phyloP scores from a whole-genome alignment of 148 eudicot genomes.

The Camellia sinensis region DNA sequence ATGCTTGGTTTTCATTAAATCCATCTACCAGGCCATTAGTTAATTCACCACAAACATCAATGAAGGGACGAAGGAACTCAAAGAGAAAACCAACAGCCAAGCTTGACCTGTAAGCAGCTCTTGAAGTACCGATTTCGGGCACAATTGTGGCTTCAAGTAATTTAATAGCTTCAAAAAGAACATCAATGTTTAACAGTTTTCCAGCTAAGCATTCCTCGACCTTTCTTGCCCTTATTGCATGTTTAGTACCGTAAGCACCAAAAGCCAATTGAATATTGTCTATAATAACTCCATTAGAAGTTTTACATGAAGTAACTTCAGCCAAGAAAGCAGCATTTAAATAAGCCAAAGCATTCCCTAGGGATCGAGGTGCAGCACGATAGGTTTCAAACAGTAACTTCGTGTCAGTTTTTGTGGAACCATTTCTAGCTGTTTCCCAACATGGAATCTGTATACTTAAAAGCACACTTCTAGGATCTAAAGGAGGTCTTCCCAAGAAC shows the following conservation, averaged over 20 bases:
- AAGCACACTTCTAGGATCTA: slow-evolving; percentile 55
- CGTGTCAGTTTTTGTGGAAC: slow-evolving; percentile 23
- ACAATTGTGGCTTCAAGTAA: slow-evolving; percentile 48
- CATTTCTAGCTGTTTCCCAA: slow-evolving; percentile 24
- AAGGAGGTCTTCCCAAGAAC: slow-evolving; percentile 54
- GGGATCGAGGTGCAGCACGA: slow-evolving; percentile 84
- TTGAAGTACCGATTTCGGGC: slow-evolving; percentile 57
- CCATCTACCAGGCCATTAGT: slow-evolving; percentile 27
- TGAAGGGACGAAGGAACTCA: slow-evolving; percentile 52
- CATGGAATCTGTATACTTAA: slow-evolving; percentile 62
- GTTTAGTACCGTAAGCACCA: slow-evolving; percentile 74
- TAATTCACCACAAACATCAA: slow-evolving; percentile 19
- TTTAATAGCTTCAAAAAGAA: slow-evolving; percentile 56
- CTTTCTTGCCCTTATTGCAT: slow-evolving; percentile 65
- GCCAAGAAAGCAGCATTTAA: slow-evolving; percentile 86
- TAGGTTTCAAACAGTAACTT: slow-evolving; percentile 67
- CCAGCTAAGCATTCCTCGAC: slow-evolving; percentile 64
- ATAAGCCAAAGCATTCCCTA: slow-evolving; percentile 83
- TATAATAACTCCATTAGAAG: slow-evolving; percentile 32
- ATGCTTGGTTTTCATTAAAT: slow-evolving; percentile 14
- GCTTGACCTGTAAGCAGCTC: slow-evolving; percentile 63
- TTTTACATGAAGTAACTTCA: slow-evolving; percentile 35
- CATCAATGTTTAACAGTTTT: slow-evolving; percentile 34
- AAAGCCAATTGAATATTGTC: slow-evolving; percentile 59
- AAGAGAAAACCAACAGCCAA: slow-evolving; percentile 79